phyloP scores from a whole-genome alignment of 1,284 basidiomycete species.

The Pseudozyma sp. region DNA sequence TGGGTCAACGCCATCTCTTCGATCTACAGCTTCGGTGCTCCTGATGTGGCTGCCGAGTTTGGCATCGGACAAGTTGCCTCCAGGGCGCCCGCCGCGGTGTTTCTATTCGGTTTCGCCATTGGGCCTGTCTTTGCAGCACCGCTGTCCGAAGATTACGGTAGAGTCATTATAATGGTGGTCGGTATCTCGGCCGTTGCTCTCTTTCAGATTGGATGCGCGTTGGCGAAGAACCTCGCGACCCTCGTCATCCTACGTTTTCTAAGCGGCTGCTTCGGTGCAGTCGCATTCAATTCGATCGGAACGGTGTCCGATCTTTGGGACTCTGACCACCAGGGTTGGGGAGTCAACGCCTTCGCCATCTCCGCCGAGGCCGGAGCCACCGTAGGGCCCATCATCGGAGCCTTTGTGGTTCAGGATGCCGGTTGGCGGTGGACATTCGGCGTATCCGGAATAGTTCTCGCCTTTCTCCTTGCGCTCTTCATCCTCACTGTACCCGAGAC shows the following conservation, averaged over 20 bases:
- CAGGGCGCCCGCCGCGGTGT: conserved; percentile 46
- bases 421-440: conserved; percentile 63
- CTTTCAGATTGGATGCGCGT: conserved; percentile 49
- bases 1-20: conserved; percentile 54
- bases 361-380: conserved; percentile 51
- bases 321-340: conserved; percentile 56
- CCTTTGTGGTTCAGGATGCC: conserved; percentile 34
- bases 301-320: conserved; percentile 56
- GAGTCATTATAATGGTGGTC: conserved; percentile 43
- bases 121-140: conserved; percentile 50
- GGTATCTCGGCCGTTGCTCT: conserved; percentile 28
- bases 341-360: conserved; percentile 57
- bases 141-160: conserved; percentile 56
- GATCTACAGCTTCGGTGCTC: conserved; percentile 44
- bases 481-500: conserved; percentile 59
- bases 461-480: conserved; percentile 33
- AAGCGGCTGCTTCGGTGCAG: conserved; percentile 53
- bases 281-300: conserved; percentile 58
- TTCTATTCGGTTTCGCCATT: conserved; percentile 54
- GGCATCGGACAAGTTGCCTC: conserved; percentile 29
- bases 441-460: conserved; percentile 49
- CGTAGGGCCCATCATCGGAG: conserved; percentile 51
- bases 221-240: conserved; percentile 46
- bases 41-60: conserved; percentile 35
- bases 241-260: conserved; percentile 58